These are phyloP conservation scores for Leccinum truebloodii DNA, from an alignment of 768 basidiomycete genomes.

Conservation along the genomic window DNA sequence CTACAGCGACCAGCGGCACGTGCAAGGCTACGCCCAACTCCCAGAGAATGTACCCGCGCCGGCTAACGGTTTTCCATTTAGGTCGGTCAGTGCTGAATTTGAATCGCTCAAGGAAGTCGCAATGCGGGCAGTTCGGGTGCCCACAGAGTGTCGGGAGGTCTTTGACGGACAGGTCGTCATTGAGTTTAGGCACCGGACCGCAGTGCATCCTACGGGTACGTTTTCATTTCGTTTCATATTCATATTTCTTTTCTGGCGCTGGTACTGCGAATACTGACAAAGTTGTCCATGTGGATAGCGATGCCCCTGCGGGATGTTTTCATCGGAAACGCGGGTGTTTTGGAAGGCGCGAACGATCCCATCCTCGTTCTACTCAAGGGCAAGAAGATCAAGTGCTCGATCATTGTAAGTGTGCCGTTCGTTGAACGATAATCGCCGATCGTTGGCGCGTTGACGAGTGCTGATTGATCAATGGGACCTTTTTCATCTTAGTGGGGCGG, in stretches of 20 bases:
- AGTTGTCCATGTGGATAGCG: slow-evolving; percentile 2
- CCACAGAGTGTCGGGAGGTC: neutral
- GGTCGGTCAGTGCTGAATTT: neutral
- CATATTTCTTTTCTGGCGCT: neutral
- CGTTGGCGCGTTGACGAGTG: too few relatives aligned
- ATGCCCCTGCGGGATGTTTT: neutral
- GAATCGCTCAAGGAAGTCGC: neutral
- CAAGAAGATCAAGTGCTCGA: neutral
- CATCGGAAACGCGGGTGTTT: fast-evolving
- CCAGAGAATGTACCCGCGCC: neutral
- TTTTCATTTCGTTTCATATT: neutral
- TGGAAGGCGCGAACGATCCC: slow-evolving; percentile 2
- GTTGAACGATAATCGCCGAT: neutral
- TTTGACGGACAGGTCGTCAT: neutral
- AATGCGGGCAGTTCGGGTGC: neutral
- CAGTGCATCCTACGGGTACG: neutral
- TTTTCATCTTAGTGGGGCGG: slow-evolving; percentile 12
- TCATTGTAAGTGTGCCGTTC: slow-evolving; percentile 4
- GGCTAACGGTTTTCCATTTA: neutral
- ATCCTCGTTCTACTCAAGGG: neutral
- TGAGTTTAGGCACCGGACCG: slow-evolving; percentile 5
- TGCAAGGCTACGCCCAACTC: neutral
- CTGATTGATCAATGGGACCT: neutral
- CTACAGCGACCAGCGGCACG: neutral
- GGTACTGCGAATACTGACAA: neutral